Evolutionary conservation across 2,329 filamentous ascomycete species (phyloP).

Genomic region (Rasamsonia emersonii): DNA sequence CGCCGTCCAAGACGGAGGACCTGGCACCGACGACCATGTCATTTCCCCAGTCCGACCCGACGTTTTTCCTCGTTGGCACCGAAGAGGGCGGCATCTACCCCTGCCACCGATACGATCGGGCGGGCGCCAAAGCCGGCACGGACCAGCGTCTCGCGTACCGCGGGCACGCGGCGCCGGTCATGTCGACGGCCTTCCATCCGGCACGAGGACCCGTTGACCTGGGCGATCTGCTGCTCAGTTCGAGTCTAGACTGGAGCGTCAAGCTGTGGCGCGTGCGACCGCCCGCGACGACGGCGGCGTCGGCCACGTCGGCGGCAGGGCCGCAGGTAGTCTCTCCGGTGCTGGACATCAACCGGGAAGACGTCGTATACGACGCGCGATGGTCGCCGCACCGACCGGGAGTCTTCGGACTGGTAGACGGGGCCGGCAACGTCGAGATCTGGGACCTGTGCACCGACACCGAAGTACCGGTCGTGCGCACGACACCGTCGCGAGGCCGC

Average conservation of each 20-base stretch:
- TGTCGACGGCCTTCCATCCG: conserved; percentile 93
- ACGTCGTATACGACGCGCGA: conserved; percentile 89
- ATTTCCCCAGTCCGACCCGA: conserved; percentile 90
- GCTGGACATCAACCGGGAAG: conserved; percentile 85
- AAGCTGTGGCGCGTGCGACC: conserved; percentile 88
- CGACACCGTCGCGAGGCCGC: conserved; percentile 57
- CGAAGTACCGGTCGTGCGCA: conserved; percentile 79
- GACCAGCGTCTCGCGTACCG: conserved; percentile 81
- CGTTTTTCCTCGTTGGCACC: conserved; percentile 93
- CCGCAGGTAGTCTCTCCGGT: conserved; percentile 59
- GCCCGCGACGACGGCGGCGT: conserved; percentile 32
- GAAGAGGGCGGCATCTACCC: conserved; percentile 96
- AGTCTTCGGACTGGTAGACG: conserved; percentile 90
- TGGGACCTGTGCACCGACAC: conserved; percentile 92
- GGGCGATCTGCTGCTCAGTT: conserved; percentile 85
- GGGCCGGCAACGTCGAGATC: conserved; percentile 81
- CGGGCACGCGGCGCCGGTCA: conserved; percentile 87
- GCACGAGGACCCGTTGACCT: conserved; percentile 87
- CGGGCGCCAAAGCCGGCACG: conserved; percentile 91
- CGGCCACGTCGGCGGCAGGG: conserved; percentile 23
- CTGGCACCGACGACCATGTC: conserved; percentile 89
- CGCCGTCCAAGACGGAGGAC: conserved; percentile 84
- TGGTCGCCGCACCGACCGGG: conserved; percentile 94
- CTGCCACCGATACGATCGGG: conserved; percentile 93
- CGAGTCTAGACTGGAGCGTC: conserved; percentile 91